Percentiles rank a stretch among this genome's conserved stretches.
Evolutionary conservation across 768 basidiomycete genomes (phyloP).

Genomic region (Mycena vulgaris): DNA sequence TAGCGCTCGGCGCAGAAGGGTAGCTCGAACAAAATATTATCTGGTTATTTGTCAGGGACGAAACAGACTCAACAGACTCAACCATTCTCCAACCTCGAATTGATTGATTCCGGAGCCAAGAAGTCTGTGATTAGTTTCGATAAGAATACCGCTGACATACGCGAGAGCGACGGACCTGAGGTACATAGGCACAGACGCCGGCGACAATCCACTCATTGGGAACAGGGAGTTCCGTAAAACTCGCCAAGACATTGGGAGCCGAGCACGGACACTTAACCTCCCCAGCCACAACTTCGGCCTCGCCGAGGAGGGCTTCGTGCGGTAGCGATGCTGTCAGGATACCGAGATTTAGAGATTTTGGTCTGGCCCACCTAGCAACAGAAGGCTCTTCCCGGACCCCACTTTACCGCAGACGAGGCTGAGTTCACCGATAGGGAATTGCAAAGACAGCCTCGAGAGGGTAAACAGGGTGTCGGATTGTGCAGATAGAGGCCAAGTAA

Average conservation of each 20-base stretch:
- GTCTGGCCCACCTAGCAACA: background rate
- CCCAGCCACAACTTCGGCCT: background rate
- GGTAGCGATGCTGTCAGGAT: too few species aligned
- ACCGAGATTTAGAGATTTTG: too few species aligned
- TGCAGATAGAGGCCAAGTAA: too few species aligned
- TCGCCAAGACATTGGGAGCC: background rate
- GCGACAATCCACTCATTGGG: conserved; percentile 87
- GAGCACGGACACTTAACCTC: background rate
- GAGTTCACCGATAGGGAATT: background rate
- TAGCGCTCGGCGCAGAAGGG: conserved; percentile 65
- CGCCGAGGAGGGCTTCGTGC: conserved; percentile 57
- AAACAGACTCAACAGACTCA: too few species aligned
- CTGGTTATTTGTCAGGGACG: too few species aligned
- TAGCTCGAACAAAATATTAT: conserved; percentile 55
- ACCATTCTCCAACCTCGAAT: too few species aligned
- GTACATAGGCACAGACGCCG: conserved; percentile 90
- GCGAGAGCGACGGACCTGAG: conserved; percentile 65
- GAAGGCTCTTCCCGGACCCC: background rate
- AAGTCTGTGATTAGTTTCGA: background rate
- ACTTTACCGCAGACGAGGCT: background rate
- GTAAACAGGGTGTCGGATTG: too few species aligned
- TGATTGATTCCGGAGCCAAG: background rate
- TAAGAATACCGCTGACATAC: too few species aligned
- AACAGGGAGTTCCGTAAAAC: conserved; percentile 57
- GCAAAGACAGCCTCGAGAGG: too few species aligned